phyloP scores from a whole-genome alignment of 2,329 filamentous ascomycete genomes.

The Aspergillus ibericus region DNA sequence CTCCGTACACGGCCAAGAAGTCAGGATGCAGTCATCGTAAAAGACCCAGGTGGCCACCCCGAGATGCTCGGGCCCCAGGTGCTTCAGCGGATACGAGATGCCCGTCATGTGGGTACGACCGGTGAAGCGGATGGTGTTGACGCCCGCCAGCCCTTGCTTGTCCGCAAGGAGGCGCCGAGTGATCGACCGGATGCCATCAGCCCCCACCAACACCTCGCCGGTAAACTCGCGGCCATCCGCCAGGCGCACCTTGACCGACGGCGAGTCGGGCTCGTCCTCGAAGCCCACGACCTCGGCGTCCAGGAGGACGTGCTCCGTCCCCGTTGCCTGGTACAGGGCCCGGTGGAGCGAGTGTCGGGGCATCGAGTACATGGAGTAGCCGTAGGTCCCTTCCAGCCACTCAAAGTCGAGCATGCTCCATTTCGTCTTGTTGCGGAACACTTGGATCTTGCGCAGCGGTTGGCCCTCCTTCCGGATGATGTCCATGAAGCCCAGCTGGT shows the following conservation, averaged over 20 bases:
- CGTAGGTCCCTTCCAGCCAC: neutral
- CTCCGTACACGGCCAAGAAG: conserved; percentile 4
- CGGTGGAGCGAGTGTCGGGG: neutral
- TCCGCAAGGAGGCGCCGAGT: neutral
- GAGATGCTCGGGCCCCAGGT: neutral
- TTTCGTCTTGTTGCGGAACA: neutral
- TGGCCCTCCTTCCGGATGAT: neutral
- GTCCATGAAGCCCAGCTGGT: neutral
- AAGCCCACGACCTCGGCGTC: neutral
- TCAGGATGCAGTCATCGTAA: conserved; percentile 1
- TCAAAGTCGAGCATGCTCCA: conserved; percentile 3
- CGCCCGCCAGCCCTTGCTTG: neutral
- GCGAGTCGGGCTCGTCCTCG: neutral
- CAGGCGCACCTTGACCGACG: neutral
- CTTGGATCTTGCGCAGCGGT: neutral
- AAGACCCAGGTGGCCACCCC: neutral
- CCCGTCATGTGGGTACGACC: conserved; percentile 3
- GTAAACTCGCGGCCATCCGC: neutral
- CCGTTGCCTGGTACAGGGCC: neutral
- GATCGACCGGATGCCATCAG: conserved; percentile 5
- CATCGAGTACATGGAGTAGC: conserved; percentile 2
- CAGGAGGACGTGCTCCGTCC: conserved; percentile 1
- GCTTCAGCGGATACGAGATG: neutral
- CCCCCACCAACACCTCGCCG: conserved; percentile 2
- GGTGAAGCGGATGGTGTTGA: conserved; percentile 5